These are phyloP conservation scores for Dichomitus squalens DNA, from an alignment of 1,284 basidiomycete species.

Conservation along the genomic window DNA sequence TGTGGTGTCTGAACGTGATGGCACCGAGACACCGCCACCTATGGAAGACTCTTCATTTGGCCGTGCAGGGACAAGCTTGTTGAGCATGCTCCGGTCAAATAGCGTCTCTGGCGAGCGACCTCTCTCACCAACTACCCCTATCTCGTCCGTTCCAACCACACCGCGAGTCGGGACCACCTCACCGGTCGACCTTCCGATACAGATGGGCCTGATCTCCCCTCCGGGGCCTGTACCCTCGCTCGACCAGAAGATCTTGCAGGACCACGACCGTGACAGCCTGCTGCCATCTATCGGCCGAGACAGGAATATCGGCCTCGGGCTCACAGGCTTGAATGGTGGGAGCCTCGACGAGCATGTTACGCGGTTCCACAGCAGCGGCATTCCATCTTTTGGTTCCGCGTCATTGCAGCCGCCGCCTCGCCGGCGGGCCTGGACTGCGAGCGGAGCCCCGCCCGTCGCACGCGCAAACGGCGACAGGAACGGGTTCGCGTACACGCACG, in stretches of 20 bases:
- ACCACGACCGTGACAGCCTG: slow-evolving; percentile 36
- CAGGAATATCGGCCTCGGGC: slow-evolving; percentile 15
- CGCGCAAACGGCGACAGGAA: slow-evolving; percentile 23
- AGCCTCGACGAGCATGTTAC: slow-evolving; percentile 9
- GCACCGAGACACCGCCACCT: slow-evolving; percentile 18
- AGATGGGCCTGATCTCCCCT: slow-evolving; percentile 21
- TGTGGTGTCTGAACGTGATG: slow-evolving; percentile 31
- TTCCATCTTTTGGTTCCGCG: slow-evolving; percentile 31
- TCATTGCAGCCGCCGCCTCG: slow-evolving; percentile 67
- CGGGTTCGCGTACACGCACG: slow-evolving; percentile 32
- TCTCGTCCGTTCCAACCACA: slow-evolving; percentile 26
- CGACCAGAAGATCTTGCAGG: slow-evolving; percentile 57
- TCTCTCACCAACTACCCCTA: slow-evolving; percentile 22
- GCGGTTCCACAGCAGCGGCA: slow-evolving; percentile 13
- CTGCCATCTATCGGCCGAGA: slow-evolving; percentile 23
- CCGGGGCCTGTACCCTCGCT: slow-evolving; percentile 20
- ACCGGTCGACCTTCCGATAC: slow-evolving; percentile 22
- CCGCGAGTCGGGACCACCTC: slow-evolving; percentile 21
- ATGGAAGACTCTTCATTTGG: slow-evolving; percentile 53
- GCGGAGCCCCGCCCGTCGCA: slow-evolving; percentile 23
- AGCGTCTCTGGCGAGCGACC: slow-evolving; percentile 31
- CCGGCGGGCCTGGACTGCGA: slow-evolving; percentile 51
- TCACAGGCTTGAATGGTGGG: slow-evolving; percentile 13
- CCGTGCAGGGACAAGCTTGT: slow-evolving; percentile 53
- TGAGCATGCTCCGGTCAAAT: slow-evolving; percentile 51